phyloP scores from a whole-genome alignment of 2,329 filamentous ascomycete species.

The Fusarium sp. region DNA sequence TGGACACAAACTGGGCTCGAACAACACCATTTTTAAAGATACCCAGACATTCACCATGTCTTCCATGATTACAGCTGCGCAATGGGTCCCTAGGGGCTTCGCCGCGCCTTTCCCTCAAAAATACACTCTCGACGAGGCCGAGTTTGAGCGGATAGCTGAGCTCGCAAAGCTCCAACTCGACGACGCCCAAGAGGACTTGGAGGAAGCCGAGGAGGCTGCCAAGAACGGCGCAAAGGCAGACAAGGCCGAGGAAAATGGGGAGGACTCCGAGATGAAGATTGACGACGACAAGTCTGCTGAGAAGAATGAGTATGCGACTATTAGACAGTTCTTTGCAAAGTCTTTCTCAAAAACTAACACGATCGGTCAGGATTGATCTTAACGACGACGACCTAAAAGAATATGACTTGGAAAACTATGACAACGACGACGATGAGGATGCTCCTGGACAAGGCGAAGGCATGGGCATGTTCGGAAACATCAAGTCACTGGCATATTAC shows the following conservation, averaged over 20 bases:
- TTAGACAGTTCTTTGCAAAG: neutral
- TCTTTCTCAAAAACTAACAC: conserved; percentile 23
- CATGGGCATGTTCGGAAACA: conserved; percentile 94
- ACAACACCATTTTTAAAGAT: conserved; percentile 42
- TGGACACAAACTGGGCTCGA: conserved; percentile 27
- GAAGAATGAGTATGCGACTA: conserved; percentile 54
- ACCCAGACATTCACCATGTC: conserved; percentile 62
- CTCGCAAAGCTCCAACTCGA: conserved; percentile 85
- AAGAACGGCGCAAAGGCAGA: conserved; percentile 47
- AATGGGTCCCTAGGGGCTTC: conserved; percentile 82
- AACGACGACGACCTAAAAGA: conserved; percentile 92
- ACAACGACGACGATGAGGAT: conserved; percentile 77
- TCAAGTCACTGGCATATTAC: conserved; percentile 94
- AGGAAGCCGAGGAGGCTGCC: conserved; percentile 71
- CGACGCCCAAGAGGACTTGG: conserved; percentile 88
- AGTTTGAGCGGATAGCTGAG: conserved; percentile 80
- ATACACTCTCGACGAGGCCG: conserved; percentile 80
- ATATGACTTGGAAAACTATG: conserved; percentile 96
- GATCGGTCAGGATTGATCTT: conserved; percentile 55
- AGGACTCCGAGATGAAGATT: conserved; percentile 55
- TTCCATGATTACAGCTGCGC: conserved; percentile 78
- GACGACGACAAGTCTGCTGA: conserved; percentile 45
- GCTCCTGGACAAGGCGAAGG: conserved; percentile 69
- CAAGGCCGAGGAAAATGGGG: conserved; percentile 47
- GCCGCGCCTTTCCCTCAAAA: conserved; percentile 81